A percentile compares a stretch with the other conserved stretches of the same genome.
Conservation (phyloP, 2,329 filamentous ascomycete genomes). For the Alternaria panax region DNA sequence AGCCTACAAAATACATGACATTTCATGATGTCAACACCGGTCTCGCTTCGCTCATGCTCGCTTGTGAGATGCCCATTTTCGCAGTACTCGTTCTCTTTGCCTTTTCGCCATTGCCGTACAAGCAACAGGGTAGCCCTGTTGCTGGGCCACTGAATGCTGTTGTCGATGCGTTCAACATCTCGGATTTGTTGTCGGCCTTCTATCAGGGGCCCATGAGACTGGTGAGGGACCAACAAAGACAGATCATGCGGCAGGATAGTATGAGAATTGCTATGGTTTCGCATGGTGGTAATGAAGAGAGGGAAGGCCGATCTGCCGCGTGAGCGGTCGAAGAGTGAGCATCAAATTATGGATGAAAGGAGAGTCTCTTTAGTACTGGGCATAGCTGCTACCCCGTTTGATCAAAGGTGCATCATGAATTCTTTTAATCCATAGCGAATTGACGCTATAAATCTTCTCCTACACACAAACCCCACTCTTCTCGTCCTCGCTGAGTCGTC, state of each 20-base stretch:
- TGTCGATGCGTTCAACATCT: slow-evolving; percentile 38
- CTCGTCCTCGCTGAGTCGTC: background rate
- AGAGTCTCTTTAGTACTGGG: background rate
- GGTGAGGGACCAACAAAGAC: slow-evolving; percentile 37
- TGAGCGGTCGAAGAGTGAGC: background rate
- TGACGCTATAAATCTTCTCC: background rate
- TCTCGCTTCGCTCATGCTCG: slow-evolving; percentile 38
- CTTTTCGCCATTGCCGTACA: slow-evolving; percentile 36
- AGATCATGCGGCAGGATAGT: slow-evolving; percentile 31
- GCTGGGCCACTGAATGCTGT: slow-evolving; percentile 31
- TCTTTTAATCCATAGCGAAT: background rate
- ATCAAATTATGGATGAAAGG: background rate
- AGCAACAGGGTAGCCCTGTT: slow-evolving; percentile 17
- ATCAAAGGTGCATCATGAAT: background rate
- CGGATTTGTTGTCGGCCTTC: slow-evolving; percentile 38
- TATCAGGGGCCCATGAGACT: slow-evolving; percentile 42
- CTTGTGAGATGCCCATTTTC: slow-evolving; percentile 46
- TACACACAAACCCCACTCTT: background rate
- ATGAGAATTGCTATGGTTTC: slow-evolving; percentile 14
- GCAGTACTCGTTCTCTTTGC: slow-evolving; percentile 36
- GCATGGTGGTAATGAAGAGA: background rate
- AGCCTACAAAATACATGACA: slow-evolving; percentile 37
- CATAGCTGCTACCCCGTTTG: background rate
- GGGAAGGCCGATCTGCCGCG: background rate
- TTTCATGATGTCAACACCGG: slow-evolving; percentile 39